These are phyloP conservation scores for Epichloe coenophiala DNA, from an alignment of 2,329 filamentous ascomycete genomes.

Conservation along the genomic window DNA sequence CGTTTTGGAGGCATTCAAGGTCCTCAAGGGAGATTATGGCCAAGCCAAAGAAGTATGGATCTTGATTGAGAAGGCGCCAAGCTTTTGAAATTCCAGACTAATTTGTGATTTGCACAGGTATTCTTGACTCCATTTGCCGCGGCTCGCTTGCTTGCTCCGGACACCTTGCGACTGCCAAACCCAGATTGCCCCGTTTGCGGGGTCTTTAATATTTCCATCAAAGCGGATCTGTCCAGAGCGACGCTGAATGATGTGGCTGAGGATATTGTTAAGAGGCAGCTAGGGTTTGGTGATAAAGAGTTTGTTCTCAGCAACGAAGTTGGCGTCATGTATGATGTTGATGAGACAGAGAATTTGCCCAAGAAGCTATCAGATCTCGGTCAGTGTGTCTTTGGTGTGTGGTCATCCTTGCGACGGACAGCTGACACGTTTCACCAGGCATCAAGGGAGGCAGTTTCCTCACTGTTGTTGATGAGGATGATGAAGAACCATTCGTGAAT, in stretches of 20 bases:
- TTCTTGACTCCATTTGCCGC: slow-evolving; percentile 61
- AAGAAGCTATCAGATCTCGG: slow-evolving; percentile 70
- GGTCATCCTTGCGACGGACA: neutral
- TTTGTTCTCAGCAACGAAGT: slow-evolving; percentile 63
- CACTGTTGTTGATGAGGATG: slow-evolving; percentile 74
- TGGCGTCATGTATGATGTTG: slow-evolving; percentile 76
- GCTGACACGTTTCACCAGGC: slow-evolving; percentile 27
- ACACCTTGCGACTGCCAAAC: slow-evolving; percentile 51
- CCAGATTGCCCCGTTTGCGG: slow-evolving; percentile 75
- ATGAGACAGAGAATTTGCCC: slow-evolving; percentile 71
- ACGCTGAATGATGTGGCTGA: slow-evolving; percentile 73
- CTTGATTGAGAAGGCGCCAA: neutral
- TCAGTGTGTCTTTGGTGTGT: slow-evolving; percentile 17
- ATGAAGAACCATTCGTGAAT: slow-evolving; percentile 62
- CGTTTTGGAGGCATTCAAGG: slow-evolving; percentile 84
- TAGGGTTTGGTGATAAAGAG: slow-evolving; percentile 67
- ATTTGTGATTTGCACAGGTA: slow-evolving; percentile 32
- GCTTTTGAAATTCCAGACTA: slow-evolving; percentile 1
- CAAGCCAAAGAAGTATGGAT: slow-evolving; percentile 57
- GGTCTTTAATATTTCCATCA: slow-evolving; percentile 52
- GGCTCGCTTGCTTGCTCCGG: slow-evolving; percentile 44
- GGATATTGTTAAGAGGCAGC: slow-evolving; percentile 51
- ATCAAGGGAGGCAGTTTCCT: slow-evolving; percentile 63
- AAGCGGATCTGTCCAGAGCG: slow-evolving; percentile 55
- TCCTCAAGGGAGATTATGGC: slow-evolving; percentile 60